Evolutionary conservation across 345 rosid genomes (phyloP), one percentile per base, ranked within the genome.

Genomic region (Salix udensis): DNA sequence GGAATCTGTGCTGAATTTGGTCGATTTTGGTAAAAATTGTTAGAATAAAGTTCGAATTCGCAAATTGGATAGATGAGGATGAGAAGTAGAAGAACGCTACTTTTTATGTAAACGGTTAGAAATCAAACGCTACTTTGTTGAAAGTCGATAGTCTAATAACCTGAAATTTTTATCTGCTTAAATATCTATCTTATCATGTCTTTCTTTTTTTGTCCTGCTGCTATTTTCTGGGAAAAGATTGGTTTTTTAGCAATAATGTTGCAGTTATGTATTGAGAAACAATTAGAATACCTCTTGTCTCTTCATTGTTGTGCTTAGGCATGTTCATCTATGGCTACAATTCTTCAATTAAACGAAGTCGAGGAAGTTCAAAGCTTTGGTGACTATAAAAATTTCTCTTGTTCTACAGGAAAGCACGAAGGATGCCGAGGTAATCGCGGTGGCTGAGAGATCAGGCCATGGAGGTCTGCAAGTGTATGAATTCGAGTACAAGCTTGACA

Each of bases 401-500:
- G 1, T 24, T 81, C 23, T 69, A 28, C 76, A 94, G 97, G 98
- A 92, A 85, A 92, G 97, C 48, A 92, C 97, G 12, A 90, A 86
- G 75, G 97, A 81, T 36, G 95, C 90, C 7, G 90, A 91, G 80
- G 87, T 94, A 73, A 81, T 94, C 55, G 88, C 87, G 82, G 91
- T 85, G 31, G 74, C 85, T n/a, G 97, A 94, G 82, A 87, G 97
- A 76, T 71, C 85, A 30, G 89, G 94, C n/a, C 72, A 75, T 37
- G 84, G 86, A 53, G 91, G 91, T 16, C 55, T 91, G 52, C 85
- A 88, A 80, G 91, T 91, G 1, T 94, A 92, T 18, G 97, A 94
- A 73, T 87, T 94, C 64, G 97, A 92, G 86, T 94, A 92, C 86
- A 87, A 71, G 80, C 78, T 91, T 31, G 96, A 94, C 80, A 92